These are phyloP conservation scores for Plasmodium adleri DNA, from an alignment of 169 alveolate species.

Conservation along the genomic window DNA sequence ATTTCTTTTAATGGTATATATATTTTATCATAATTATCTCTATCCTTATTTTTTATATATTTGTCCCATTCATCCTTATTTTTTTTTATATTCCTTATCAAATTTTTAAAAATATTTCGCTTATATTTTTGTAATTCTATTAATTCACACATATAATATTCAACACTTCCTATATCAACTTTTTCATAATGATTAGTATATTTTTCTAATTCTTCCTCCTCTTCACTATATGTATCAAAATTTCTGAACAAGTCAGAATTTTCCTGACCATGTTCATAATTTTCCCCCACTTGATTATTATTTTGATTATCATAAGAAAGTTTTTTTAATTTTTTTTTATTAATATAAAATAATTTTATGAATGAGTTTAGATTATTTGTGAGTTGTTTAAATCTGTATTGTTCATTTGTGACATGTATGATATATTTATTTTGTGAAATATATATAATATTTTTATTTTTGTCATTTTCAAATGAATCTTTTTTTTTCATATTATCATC, in stretches of 20 bases:
- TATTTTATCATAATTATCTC: not conserved
- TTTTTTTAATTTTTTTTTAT: constrained; percentile 15
- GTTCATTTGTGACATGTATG: not conserved
- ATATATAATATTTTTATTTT: too few species aligned
- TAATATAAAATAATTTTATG: constrained; percentile 18
- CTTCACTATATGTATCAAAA: constrained; percentile 13
- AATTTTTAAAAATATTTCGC: constrained; percentile 8
- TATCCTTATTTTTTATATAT: constrained; percentile 4
- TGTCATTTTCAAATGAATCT: too few species aligned
- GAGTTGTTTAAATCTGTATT: constrained; percentile 4
- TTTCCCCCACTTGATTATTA: not conserved
- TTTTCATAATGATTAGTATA: not conserved
- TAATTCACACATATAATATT: constrained; percentile 15
- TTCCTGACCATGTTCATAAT: not conserved
- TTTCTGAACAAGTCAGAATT: not conserved
- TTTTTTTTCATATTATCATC: too few species aligned
- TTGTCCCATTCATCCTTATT: constrained; percentile 14
- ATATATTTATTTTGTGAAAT: too few species aligned
- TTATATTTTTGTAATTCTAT: constrained; percentile 5
- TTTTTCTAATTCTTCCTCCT: not conserved
- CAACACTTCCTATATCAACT: not conserved
- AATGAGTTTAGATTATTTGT: not conserved
- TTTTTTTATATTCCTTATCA: constrained; percentile 12
- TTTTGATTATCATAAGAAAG: not conserved
- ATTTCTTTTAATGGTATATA: constrained; percentile 38